These are phyloP conservation scores for Globisporangium abappressorium DNA, from an alignment of 352 stramenopile genomes.

Conservation along the genomic window DNA sequence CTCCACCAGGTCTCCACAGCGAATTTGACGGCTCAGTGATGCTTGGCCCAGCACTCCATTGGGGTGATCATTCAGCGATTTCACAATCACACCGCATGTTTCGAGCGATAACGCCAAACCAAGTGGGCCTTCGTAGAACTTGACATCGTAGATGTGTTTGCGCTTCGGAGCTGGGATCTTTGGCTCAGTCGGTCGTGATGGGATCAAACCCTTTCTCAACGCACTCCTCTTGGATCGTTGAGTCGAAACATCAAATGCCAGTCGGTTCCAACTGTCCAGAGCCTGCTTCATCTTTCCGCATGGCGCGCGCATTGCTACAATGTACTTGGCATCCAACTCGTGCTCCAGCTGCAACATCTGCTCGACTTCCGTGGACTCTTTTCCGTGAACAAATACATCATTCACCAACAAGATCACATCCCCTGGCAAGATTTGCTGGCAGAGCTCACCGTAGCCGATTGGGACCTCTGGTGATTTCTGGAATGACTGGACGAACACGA, in stretches of 20 bases:
- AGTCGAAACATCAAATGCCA: slow-evolving; percentile 24
- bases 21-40: slow-evolving; percentile 58
- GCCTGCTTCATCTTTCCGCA: slow-evolving; percentile 38
- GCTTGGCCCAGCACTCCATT: slow-evolving; percentile 69
- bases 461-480: slow-evolving; percentile 19
- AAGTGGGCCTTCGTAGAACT: slow-evolving; percentile 65
- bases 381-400: slow-evolving; percentile 22
- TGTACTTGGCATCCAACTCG: slow-evolving; percentile 26
- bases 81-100: slow-evolving; percentile 61
- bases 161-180: not conserved
- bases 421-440: slow-evolving; percentile 59
- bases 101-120: slow-evolving; percentile 76
- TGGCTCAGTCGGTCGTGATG: not conserved
- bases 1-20: slow-evolving; percentile 70
- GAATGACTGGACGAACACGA: slow-evolving; percentile 51
- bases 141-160: slow-evolving; percentile 49
- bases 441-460: slow-evolving; percentile 53
- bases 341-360: slow-evolving; percentile 28
- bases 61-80: slow-evolving; percentile 72
- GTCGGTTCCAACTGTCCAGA: slow-evolving; percentile 25
- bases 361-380: slow-evolving; percentile 38
- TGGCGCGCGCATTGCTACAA: slow-evolving; percentile 37
- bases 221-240: slow-evolving; percentile 29
- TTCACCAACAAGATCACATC: slow-evolving; percentile 66
- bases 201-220: slow-evolving; percentile 23